These are phyloP conservation scores for Magnolia changhungtana DNA, from an alignment of 164 flowering plant species.

Conservation along the genomic window DNA sequence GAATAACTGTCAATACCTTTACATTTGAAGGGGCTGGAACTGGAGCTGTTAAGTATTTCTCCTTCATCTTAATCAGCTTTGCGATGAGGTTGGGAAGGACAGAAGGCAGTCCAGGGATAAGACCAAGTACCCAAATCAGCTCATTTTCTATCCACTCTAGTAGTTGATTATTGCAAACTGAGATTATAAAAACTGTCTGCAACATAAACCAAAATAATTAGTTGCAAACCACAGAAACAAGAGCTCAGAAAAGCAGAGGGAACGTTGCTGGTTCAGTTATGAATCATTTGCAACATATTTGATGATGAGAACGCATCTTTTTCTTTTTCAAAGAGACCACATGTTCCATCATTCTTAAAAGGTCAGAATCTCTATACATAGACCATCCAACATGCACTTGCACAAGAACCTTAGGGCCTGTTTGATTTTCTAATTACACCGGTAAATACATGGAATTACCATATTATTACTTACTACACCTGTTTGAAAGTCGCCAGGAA, in stretches of 20 bases:
- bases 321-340: too few species aligned
- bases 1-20: conserved; percentile 41
- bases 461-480: too few species aligned
- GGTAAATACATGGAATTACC: too few species aligned
- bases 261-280: background rate
- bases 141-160: conserved; percentile 87
- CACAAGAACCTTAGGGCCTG: too few species aligned
- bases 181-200: conserved; percentile 87
- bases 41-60: conserved; percentile 55
- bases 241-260: background rate
- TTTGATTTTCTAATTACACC: too few species aligned
- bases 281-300: background rate
- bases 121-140: conserved; percentile 67
- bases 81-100: conserved; percentile 51
- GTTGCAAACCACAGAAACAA: background rate
- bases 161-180: conserved; percentile 93
- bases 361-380: too few species aligned
- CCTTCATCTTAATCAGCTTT: conserved; percentile 60
- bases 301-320: too few species aligned
- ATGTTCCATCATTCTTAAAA: too few species aligned
- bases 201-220: conserved; percentile 7
- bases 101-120: conserved; percentile 69
- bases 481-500: too few species aligned
- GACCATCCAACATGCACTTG: too few species aligned
- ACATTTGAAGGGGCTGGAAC: conserved; percentile 42